phyloP scores from a whole-genome alignment of 805 yeast species.

The Suhomyces sp. region DNA sequence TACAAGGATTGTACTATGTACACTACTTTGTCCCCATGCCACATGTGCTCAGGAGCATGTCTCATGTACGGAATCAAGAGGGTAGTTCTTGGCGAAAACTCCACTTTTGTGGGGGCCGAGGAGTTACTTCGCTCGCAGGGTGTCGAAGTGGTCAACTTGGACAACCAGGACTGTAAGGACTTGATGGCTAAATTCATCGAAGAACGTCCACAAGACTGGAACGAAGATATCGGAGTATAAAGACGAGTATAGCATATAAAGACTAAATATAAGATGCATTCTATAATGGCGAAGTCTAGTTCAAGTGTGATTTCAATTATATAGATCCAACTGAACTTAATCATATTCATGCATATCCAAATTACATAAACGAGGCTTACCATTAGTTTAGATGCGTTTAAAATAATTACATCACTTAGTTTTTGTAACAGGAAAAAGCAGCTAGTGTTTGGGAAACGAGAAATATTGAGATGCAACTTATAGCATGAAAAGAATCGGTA shows the following conservation, averaged over 20 bases:
- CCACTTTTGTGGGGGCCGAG: constrained; percentile 80
- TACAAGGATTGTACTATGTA: constrained; percentile 88
- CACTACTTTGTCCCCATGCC: constrained; percentile 89
- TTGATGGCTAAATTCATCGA: constrained; percentile 76
- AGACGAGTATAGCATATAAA: background rate
- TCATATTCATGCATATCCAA: too few relatives aligned
- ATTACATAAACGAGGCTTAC: too few relatives aligned
- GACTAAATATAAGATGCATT: background rate
- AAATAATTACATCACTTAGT: too few relatives aligned
- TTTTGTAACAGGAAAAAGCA: too few relatives aligned
- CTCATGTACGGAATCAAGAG: constrained; percentile 83
- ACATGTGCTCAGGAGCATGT: constrained; percentile 95
- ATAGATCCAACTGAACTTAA: background rate
- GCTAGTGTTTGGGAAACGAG: background rate
- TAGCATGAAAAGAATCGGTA: background rate
- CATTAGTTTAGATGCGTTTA: too few relatives aligned
- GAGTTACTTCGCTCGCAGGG: constrained; percentile 65
- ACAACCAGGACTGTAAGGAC: constrained; percentile 59
- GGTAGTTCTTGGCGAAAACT: constrained; percentile 87
- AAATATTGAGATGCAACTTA: background rate
- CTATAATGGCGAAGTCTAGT: background rate
- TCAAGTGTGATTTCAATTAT: too few relatives aligned
- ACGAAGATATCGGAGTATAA: constrained; percentile 69
- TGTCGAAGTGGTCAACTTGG: constrained; percentile 63
- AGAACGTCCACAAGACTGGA: constrained; percentile 77